A percentile compares a stretch with the other conserved stretches of the same genome.
Conservation (phyloP, 306 rosid species). For the Astragalus membranaceus region DNA sequence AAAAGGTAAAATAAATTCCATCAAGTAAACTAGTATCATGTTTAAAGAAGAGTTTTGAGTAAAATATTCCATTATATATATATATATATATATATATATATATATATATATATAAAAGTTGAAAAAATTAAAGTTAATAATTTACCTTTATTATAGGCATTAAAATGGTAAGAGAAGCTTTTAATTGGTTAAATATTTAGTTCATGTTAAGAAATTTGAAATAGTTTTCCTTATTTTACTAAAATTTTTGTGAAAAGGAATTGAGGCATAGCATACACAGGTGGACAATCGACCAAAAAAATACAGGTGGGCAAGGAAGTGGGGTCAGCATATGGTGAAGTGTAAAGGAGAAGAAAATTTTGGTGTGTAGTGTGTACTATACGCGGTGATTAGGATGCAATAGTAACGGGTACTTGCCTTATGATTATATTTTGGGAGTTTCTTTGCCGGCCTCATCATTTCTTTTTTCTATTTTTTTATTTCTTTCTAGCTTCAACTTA, state of each 20-base stretch:
- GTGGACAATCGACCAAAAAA: too few species aligned
- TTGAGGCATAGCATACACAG: too few species aligned
- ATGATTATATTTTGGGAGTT: conserved; percentile 8
- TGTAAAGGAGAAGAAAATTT: not conserved
- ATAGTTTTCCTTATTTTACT: not conserved
- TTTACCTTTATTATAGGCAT: not conserved
- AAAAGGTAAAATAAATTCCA: not conserved
- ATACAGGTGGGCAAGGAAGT: not conserved
- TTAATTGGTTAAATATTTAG: not conserved
- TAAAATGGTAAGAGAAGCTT: not conserved
- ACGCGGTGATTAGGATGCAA: not conserved
- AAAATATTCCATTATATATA: not conserved
- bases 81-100: not conserved
- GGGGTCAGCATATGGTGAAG: not conserved
- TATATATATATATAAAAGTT: not conserved
- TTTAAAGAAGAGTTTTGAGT: not conserved
- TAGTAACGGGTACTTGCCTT: not conserved
- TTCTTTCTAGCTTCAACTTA: not conserved
- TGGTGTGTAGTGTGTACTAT: not conserved
- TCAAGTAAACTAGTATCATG: not conserved
- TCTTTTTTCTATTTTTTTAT: not conserved
- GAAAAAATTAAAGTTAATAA: not conserved
- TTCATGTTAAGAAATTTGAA: not conserved
- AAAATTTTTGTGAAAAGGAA: too few species aligned
- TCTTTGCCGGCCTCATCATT: not conserved